Base-by-base conservation (phyloP, 2,329 filamentous ascomycete species). In the Dactylellina parvicollis region DNA sequence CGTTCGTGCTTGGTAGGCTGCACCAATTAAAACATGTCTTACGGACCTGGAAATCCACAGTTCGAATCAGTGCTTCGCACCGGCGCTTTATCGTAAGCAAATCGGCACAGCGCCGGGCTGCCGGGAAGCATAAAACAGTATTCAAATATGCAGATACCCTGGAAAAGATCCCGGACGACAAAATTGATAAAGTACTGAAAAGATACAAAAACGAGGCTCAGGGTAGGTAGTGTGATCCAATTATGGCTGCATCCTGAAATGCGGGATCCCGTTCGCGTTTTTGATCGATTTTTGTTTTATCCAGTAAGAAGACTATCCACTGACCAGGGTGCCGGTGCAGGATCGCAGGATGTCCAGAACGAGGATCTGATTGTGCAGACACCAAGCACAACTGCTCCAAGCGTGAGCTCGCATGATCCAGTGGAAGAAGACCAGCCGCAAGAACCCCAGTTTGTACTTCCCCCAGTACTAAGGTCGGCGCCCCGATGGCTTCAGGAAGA, bases 11-110 rank as follows among this genome's bases (percentile, higher is more conserved):
- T 47, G n/a, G 24, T 34, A 72, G 67, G 30, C 50, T 72, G 44
- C 67, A 72, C 52, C 67, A 72, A 59, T 65, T 72, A 55, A 72
- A 72, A 56, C 67, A 72, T 44, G 67, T 65, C 18, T 59, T 72
- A 59, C 46, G 67, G 12, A 59, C 59, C 14, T 72, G 67, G 67
- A 72, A 72, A 22, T 56, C 52, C 42, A 72, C 67, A 3, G 67
- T 72, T 42, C 67, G 67, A 12, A 72, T 72, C 36, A 72, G 59
- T 64, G 67, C 67, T 7, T 47, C 59, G 26, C 67, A 64, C 52
- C 57, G 67, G 57, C 67, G 67, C 28, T 72, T 59, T 49, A 72
- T 72, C n/a, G 59, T 72, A 26, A 65, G 52, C 52, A 65, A 72
- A 54, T 54, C 59, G 24, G 16, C 60, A 26, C 67, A 72, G 54